Conservation (phyloP, 108 stramenopile species). For the Stephanodiscus minutulus region DNA sequence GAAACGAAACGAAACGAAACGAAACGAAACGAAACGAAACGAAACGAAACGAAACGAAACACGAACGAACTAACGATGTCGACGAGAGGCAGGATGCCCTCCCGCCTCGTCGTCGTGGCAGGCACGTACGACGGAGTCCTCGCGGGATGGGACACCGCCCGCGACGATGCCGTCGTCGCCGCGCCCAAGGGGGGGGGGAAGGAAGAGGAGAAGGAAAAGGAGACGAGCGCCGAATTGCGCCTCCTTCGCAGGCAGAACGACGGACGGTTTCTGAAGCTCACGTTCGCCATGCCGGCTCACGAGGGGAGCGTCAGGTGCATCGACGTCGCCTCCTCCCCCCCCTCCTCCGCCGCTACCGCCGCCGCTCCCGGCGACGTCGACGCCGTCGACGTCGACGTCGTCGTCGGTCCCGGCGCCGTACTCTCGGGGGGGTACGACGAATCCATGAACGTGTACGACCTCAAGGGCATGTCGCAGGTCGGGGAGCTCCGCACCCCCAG, state of each 20-base stretch:
- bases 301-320: constrained; percentile 77
- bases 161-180: not conserved
- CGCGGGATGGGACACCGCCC: constrained; percentile 82
- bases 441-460: constrained; percentile 54
- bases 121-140: constrained; percentile 92
- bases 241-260: constrained; percentile 27
- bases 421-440: constrained; percentile 87
- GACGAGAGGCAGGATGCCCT: constrained; percentile 2
- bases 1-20: too few species aligned
- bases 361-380: too few species aligned
- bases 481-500: constrained; percentile 81
- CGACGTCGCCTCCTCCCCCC: constrained; percentile 47
- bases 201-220: constrained; percentile 13
- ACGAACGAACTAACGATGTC: too few species aligned
- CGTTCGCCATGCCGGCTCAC: constrained; percentile 83
- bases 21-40: too few species aligned
- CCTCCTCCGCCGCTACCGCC: not conserved
- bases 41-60: too few species aligned
- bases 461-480: constrained; percentile 47
- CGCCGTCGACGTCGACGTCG: too few species aligned
- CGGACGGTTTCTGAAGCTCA: constrained; percentile 53
- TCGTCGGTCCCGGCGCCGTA: constrained; percentile 59
- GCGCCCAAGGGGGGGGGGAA: not conserved
- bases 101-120: constrained; percentile 54
- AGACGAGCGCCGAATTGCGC: constrained; percentile 31